These are phyloP conservation scores for Eutrema japonicum DNA, from an alignment of 345 rosid species.

Conservation along the genomic window DNA sequence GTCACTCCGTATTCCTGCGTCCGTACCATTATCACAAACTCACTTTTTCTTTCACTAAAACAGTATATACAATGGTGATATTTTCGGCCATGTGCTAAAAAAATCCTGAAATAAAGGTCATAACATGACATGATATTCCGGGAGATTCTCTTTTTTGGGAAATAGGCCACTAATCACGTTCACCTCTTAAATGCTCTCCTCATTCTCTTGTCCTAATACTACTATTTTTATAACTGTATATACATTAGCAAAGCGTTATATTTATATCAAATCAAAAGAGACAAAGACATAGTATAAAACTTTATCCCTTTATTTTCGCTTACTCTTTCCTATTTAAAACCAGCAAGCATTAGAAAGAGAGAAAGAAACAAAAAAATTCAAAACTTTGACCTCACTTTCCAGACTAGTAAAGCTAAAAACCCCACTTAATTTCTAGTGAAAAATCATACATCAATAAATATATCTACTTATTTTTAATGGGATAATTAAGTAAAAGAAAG, in stretches of 20 bases:
- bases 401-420: conserved; percentile 10
- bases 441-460: conserved; percentile 5
- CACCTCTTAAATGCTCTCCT: conserved; percentile 40
- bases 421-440: background rate
- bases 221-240: conserved; percentile 17
- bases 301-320: conserved; percentile 2
- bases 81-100: conserved; percentile 14
- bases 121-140: conserved; percentile 38
- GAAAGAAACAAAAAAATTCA: background rate
- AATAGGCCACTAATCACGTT: conserved; percentile 45
- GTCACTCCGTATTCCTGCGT: conserved; percentile 66
- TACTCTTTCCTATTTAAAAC: conserved; percentile 26
- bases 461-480: background rate
- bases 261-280: conserved; percentile 39
- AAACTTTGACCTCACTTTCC: conserved; percentile 21
- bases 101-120: conserved; percentile 2
- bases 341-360: background rate
- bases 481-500: background rate
- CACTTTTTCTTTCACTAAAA: conserved; percentile 11
- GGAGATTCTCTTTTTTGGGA: conserved; percentile 45
- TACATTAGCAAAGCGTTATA: conserved; percentile 5
- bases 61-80: background rate
- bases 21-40: background rate
- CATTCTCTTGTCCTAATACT: conserved; percentile 28
- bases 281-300: conserved; percentile 19